Evolutionary conservation across 495 filamentous ascomycete species (phyloP).

Genomic region (Pyrenopolyporus hunteri): DNA sequence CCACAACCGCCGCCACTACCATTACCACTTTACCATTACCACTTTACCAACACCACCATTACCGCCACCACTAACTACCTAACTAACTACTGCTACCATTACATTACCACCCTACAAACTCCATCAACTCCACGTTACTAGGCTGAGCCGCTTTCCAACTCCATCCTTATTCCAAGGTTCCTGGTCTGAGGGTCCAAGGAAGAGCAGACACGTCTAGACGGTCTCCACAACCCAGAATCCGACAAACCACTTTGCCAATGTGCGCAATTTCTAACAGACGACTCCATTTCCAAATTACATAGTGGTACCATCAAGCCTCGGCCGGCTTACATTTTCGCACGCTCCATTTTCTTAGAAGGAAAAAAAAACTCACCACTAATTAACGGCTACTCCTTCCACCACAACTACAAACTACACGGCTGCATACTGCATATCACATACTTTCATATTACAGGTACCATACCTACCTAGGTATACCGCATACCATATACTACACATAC

Average conservation of each 20-base stretch:
- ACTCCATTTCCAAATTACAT: conserved; percentile 11
- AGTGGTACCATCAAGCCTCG: conserved; percentile 5
- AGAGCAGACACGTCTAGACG: conserved; percentile 34
- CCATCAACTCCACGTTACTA: too few relatives aligned
- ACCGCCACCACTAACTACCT: too few relatives aligned
- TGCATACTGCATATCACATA: too few relatives aligned
- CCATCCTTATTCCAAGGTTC: not conserved
- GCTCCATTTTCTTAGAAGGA: not conserved
- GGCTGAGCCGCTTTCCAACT: conserved; percentile 16
- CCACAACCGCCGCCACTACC: too few relatives aligned
- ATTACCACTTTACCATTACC: too few relatives aligned
- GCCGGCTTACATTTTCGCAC: conserved; percentile 6
- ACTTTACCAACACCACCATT: too few relatives aligned
- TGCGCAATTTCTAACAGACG: conserved; percentile 12
- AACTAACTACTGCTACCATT: too few relatives aligned
- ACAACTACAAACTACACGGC: too few relatives aligned
- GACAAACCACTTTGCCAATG: conserved; percentile 23
- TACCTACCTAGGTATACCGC: too few relatives aligned
- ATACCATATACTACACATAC: conserved; percentile 2
- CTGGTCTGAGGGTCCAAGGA: conserved; percentile 23
- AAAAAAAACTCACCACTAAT: not conserved
- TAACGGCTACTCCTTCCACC: too few relatives aligned
- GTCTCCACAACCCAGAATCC: conserved; percentile 33
- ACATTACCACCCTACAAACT: too few relatives aligned
- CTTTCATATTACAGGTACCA: too few relatives aligned